Base-by-base conservation (phyloP, 305 asterid genomes). In the Solanum hybrid region DNA sequence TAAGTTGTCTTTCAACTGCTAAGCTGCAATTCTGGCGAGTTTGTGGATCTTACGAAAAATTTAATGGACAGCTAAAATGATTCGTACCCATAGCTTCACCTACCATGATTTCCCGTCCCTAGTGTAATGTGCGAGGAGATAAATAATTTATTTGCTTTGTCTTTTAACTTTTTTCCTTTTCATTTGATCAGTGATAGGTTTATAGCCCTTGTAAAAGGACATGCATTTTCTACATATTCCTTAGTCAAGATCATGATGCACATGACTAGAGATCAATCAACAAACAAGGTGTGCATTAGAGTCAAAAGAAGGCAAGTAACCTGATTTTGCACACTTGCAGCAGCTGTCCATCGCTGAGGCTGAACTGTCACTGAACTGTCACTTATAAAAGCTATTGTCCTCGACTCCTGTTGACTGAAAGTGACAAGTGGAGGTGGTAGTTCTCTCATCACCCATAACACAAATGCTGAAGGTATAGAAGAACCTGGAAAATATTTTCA, bases 361-460 rank as follows among this genome's bases (percentile, higher is more conserved):
- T 92, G 95, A 34, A 91, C 79, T 61, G 93, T 87, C 84, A 90
- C 94, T 7, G 97, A 92, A 89, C 91, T 89, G 5, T 97, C 99
- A 79, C 92, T 94, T 34, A 97, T 93, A 88, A 94, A 97, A 79
- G 98, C 92, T 89, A 96, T 93, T 9, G 95, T 95, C 92, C 93
- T 93, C 17, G 98, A 93, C 89, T 95, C 98, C 92, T 94, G 93
- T 83, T 87, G 92, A 83, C 95, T 89, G 76, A 89, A 92, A 34
- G 89, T 90, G 89, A 93, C 89, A 31, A 89, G 88, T 17, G 94
- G 95, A 76, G 98, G 95, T 73, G 99, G 99, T 39, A 97, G 87
- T 91, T 97, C 99, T 92, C 95, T 96, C 99, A 97, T 97, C 96
- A 96, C 96, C 93, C 95, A 94, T 78, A 97, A 89, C 37, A 97